Base-by-base conservation (phyloP, 257 asterid species). In the Echites panduratus region DNA sequence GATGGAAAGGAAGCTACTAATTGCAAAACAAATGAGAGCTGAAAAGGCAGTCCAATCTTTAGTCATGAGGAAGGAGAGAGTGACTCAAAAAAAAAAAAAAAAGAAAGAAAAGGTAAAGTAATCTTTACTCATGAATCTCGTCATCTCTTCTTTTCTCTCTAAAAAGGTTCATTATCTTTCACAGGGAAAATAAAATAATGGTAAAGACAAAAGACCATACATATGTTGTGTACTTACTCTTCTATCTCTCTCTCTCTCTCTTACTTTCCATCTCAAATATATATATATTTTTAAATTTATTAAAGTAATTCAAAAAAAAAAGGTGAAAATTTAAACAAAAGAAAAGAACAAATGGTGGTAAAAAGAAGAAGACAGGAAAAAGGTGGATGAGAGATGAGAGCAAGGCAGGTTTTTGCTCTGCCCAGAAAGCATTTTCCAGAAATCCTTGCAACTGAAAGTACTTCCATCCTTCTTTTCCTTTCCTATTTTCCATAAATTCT, bases 401-500 rank as follows among this genome's bases (percentile, higher is more conserved):
- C 69, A 32, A 71, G 73, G 81, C 44, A 64, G 45, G 24, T 64
- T 77, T 32, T 80, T 71, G 78, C 52, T 49, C 70, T 72, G 79
- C 74, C 79, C 69, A 67, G 68, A 68, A 74, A 78, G 85, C 80
- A 77, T 76, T 78, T 79, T 79, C 57, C 87, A 74, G 86, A 84
- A 84, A 83, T 84, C 78, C 74, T 83, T 79, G 88, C 85, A 82
- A 78, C 87, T 79, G 83, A 87, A 84, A 80, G 82, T 85, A 83
- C 83, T 79, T 89, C 59, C 57, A 56, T 81, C 77, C 47, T 68
- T 45, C 45, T 52, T 48, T 32, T 32, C 29, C 77, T 80, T 79
- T 85, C 84, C 86, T 86, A 52, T 35, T 84, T 83, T 79, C 96
- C 88, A 83, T 76, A 85, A 85, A 86, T 88, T 88, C 93, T 79